Conservation (phyloP, 1,284 basidiomycete genomes). For the Naganishia liquefaciens region DNA sequence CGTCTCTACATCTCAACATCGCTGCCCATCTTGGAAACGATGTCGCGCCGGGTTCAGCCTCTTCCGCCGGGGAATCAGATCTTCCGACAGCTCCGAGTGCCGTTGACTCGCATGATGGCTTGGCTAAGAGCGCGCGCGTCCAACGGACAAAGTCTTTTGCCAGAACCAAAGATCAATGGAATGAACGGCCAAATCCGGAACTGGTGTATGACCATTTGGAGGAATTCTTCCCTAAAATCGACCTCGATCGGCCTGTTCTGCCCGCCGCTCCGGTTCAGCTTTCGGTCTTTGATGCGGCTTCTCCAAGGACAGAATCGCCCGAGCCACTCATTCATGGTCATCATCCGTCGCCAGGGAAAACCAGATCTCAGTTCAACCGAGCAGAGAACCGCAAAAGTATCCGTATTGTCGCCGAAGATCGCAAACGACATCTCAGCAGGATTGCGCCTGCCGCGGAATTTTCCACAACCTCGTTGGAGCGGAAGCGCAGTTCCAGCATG, state of each 20-base stretch:
- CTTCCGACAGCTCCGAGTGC: slow-evolving; percentile 19
- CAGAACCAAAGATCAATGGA: slow-evolving; percentile 60
- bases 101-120: slow-evolving; percentile 31
- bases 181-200: slow-evolving; percentile 86
- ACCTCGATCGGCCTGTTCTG: slow-evolving; percentile 93
- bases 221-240: slow-evolving; percentile 93
- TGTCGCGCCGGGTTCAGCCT: neutral
- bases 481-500: slow-evolving; percentile 87
- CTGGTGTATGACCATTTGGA: slow-evolving; percentile 91
- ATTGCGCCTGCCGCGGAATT: slow-evolving; percentile 57
- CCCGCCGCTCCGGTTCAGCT: slow-evolving; percentile 65
- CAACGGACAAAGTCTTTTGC: slow-evolving; percentile 46
- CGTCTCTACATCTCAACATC: slow-evolving; percentile 24
- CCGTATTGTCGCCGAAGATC: slow-evolving; percentile 76
- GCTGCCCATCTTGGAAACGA: neutral
- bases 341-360: slow-evolving; percentile 37
- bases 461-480: slow-evolving; percentile 59
- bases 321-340: slow-evolving; percentile 24
- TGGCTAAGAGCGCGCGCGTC: slow-evolving; percentile 42
- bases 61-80: slow-evolving; percentile 24
- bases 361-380: slow-evolving; percentile 44
- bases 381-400: slow-evolving; percentile 71
- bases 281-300: slow-evolving; percentile 58
- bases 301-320: slow-evolving; percentile 44
- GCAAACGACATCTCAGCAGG: slow-evolving; percentile 56